These are phyloP conservation scores for Yarrowia sp. DNA, from an alignment of 805 yeast genomes.

Conservation along the genomic window DNA sequence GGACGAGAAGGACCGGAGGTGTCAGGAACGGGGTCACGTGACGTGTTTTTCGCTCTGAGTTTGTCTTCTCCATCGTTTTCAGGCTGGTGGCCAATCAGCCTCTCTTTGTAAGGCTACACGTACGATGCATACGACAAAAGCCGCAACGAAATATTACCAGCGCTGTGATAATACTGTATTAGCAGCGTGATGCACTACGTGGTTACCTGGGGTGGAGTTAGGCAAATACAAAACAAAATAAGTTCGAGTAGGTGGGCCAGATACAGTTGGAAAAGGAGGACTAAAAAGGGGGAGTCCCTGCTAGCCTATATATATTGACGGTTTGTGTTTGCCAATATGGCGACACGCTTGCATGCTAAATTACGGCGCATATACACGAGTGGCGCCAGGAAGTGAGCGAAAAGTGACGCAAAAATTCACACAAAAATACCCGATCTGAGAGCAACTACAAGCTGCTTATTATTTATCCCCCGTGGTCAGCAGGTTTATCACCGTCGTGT, in stretches of 20 bases:
- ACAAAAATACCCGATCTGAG: too few relatives aligned
- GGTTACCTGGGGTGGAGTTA: neutral
- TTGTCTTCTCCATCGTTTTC: too few relatives aligned
- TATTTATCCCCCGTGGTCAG: too few relatives aligned
- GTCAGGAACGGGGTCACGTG: neutral
- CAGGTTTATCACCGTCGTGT: too few relatives aligned
- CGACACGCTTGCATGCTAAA: too few relatives aligned
- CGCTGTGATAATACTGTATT: neutral
- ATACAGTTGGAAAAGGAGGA: neutral
- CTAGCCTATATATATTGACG: too few relatives aligned
- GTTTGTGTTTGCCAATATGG: too few relatives aligned
- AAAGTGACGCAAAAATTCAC: too few relatives aligned
- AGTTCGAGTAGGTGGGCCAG: too few relatives aligned
- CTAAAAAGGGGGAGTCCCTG: neutral
- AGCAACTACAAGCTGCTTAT: too few relatives aligned
- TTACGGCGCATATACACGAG: neutral
- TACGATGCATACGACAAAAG: constrained; percentile 13
- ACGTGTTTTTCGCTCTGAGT: neutral
- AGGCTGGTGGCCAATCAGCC: too few relatives aligned
- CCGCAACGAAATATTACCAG: neutral
- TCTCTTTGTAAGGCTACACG: neutral
- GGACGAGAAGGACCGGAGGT: neutral
- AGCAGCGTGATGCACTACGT: neutral
- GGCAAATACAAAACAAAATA: neutral
- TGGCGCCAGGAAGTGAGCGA: neutral